A percentile compares a stretch with the other conserved stretches of the same genome.
Conservation (phyloP, 805 yeast species). For the Kodamaea restingae region DNA sequence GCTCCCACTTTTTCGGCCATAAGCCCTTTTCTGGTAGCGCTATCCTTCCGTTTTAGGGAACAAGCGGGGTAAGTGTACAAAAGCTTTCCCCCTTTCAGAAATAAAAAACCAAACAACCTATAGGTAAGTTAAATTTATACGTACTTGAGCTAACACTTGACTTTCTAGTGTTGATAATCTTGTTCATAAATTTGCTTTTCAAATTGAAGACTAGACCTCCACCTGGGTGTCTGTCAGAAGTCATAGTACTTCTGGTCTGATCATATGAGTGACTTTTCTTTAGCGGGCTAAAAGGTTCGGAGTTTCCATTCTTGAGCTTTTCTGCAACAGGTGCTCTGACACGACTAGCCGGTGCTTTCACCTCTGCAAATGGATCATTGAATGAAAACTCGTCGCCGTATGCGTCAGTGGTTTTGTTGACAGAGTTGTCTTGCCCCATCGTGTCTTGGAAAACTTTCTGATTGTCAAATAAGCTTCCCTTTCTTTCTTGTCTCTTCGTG, state of each 20-base stretch:
- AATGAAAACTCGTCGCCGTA: slow-evolving; percentile 11
- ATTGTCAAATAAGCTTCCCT: slow-evolving; percentile 4
- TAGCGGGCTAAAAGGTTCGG: slow-evolving; percentile 7
- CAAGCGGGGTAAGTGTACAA: slow-evolving; percentile 8
- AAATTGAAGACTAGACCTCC: slow-evolving; percentile 10
- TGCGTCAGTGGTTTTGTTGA: slow-evolving; percentile 4
- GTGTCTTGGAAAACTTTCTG: not conserved
- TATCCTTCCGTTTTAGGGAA: slow-evolving; percentile 1
- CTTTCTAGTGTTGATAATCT: slow-evolving; percentile 10
- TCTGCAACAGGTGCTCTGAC: not conserved
- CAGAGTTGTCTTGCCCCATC: not conserved
- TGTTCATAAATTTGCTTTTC: slow-evolving; percentile 9
- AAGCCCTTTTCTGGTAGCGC: not conserved
- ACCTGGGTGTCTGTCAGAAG: slow-evolving; percentile 22
- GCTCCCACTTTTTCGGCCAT: not conserved
- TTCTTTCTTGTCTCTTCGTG: slow-evolving; percentile 4
- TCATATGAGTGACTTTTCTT: slow-evolving; percentile 27
- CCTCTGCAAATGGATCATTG: slow-evolving; percentile 17
- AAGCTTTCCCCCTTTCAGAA: not conserved
- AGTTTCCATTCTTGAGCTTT: slow-evolving; percentile 3
- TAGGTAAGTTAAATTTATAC: slow-evolving; percentile 18
- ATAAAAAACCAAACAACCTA: slow-evolving; percentile 8
- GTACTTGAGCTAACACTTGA: slow-evolving; percentile 24
- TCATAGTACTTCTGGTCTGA: slow-evolving; percentile 36
- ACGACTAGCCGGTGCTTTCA: too few relatives aligned